Base-by-base conservation (phyloP, 2,329 filamentous ascomycete species). In the Aspergillus intermedius region DNA sequence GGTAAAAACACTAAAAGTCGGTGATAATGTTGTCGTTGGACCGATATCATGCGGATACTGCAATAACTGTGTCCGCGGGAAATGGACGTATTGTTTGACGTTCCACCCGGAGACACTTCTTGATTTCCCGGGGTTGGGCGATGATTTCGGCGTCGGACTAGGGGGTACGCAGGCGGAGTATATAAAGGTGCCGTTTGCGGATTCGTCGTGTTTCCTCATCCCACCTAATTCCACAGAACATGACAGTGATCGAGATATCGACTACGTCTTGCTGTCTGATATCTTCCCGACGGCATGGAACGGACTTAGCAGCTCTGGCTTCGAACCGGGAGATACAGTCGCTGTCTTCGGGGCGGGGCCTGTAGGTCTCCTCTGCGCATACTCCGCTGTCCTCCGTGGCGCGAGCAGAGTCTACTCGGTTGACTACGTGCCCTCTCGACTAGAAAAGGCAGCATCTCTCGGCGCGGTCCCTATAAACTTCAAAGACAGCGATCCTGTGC, bases 31-130 rank as follows among this genome's bases (percentile, higher is more conserved):
- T 19, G 89, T 95, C 1, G 88, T 86, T 0, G 87, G 83, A 6
- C 88, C 93, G 67, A 93, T 95, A 61, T 87, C 88, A 8, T 70
- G 75, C 54, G 74, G 74, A 0, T 47, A 66, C 30, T 95, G 90
- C 72, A 84, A 81, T 67, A 91, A 83, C 67, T 95, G 89, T 74
- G 78, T 95, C 82, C 94, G 93, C 61, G 89, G 88, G 10, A 82
- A 82, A 2, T 77, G 82, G 45, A 91, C 88, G 3, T 79, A 87
- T 1, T 89, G 81, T 61, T 5, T 37, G n/a, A 37, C 17, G 6
- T 19, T 37, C 4, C 34, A n/a, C 9, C 23, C n/a, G 13, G 43
- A 35, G 10, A 30, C 25, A 4, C 4, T 30, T 1, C 2, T 30
- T 42, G 8, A 19, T 17, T 2, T n/a, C 10, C 10, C 41, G 62